Evolutionary conservation across 495 filamentous ascomycete species (phyloP), one percentile per base, ranked within the genome.

Genomic region (Penicillium antarcticum): DNA sequence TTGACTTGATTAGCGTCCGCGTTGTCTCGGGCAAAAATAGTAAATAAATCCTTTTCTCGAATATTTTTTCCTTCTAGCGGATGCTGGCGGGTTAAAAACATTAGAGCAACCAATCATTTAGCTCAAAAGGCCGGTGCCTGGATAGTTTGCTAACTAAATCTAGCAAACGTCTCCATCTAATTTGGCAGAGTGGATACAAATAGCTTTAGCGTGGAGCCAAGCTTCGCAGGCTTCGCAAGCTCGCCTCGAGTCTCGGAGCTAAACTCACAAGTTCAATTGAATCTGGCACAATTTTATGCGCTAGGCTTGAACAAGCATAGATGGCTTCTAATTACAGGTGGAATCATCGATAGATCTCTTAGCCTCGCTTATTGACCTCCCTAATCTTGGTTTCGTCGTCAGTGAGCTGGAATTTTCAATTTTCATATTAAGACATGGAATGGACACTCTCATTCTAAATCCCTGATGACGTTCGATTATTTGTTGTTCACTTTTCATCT

Each of bases 331-430:
- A 49, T 41, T 42, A 24, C 26, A 32, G 29, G 16, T 34, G 6
- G 45, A 14, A 37, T 21, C 33, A 13, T 14, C 34, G 29, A 41
- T 49, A 21, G 7, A 6, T 29, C 21, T 36, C 32, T 18, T 34
- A 49, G 24, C 17, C 47, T 49, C 37, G 38, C 47, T 42, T 35
- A 49, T 49, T 32, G 29, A 49, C 46, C 37, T 41, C 46, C 46
- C 13, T 49, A 41, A 21, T 49, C 29, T 34, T 49, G 17, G 5
- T 11, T 49, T 26, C 18, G 29, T 13, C 2, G 39, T 14, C 24
- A 39, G 24, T 12, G 35, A 48, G 21, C 16, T 8, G n/a, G 2
- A 31, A 4, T 19, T 48, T 31, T 32, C 34, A 24, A 17, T 16
- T 4, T 29, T 26, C 13, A 40, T 9, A 13, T n/a, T 23, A 10